Percentiles rank a stretch among this genome's conserved stretches.
Conservation (phyloP, 768 basidiomycete genomes). For the Hemileccinum rubropunctum region DNA sequence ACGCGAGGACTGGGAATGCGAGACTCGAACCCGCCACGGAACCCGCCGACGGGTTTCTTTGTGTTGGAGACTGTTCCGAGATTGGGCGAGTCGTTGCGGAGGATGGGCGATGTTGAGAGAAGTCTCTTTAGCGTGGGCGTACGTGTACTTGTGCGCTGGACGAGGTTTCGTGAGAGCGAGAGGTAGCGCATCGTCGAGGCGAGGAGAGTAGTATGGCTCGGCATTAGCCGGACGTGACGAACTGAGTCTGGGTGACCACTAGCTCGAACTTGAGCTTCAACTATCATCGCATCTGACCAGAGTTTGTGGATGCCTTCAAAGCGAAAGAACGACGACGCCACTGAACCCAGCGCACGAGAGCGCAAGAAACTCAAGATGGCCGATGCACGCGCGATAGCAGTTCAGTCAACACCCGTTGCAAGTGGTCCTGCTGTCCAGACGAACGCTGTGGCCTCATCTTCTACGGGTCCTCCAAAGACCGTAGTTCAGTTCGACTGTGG, state of each 20-base stretch:
- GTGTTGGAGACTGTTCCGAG: conserved; percentile 53
- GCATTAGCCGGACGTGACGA: conserved; percentile 19
- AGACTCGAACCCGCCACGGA: conserved; percentile 56
- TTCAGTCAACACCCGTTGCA: conserved; percentile 40
- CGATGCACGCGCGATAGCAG: conserved; percentile 62
- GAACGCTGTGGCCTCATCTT: conserved; percentile 34
- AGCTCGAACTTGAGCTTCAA: too few relatives aligned
- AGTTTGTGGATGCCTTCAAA: conserved; percentile 46
- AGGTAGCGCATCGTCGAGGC: conserved; percentile 35
- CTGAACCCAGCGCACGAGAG: conserved; percentile 40
- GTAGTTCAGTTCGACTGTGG: conserved; percentile 41
- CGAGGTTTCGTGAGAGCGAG: conserved; percentile 13
- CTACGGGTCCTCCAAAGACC: too few relatives aligned
- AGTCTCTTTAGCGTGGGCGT: conserved; percentile 30
- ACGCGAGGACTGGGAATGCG: neutral
- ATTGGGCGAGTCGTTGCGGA: conserved; percentile 49
- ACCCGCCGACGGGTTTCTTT: conserved; percentile 75
- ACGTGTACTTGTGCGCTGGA: conserved; percentile 14
- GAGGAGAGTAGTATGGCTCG: conserved; percentile 6
- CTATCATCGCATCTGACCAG: too few relatives aligned
- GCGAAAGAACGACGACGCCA: conserved; percentile 33
- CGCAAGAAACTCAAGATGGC: conserved; percentile 69
- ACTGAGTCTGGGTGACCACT: neutral
- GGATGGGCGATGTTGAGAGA: conserved; percentile 43
- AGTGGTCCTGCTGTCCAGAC: conserved; percentile 13